These are phyloP conservation scores for Vitis cinerea DNA, from an alignment of 164 flowering plant species.

Conservation along the genomic window DNA sequence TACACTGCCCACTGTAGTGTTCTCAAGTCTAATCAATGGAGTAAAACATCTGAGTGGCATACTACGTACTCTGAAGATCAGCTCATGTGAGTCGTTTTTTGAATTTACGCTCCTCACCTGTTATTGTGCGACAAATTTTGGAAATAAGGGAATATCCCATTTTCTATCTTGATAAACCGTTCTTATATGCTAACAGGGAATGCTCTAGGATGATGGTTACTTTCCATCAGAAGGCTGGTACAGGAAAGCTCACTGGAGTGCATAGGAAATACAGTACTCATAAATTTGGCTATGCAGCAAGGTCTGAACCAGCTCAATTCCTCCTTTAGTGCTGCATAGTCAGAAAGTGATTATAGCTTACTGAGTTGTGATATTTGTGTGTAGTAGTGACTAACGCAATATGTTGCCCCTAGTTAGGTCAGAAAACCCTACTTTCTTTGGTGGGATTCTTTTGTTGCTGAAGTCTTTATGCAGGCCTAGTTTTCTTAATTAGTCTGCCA, in stretches of 20 bases:
- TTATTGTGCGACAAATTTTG: neutral
- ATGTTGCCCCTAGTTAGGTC: no score
- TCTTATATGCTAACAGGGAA: constrained; percentile 27
- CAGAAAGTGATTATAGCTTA: no score
- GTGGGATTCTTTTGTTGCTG: no score
- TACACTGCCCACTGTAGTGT: constrained; percentile 45
- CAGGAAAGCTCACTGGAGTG: constrained; percentile 46
- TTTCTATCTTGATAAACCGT: no score
- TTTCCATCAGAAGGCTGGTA: constrained; percentile 41
- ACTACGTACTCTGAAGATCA: constrained; percentile 35
- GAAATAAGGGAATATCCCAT: neutral
- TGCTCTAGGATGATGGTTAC: constrained; percentile 45
- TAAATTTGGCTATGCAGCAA: constrained; percentile 32
- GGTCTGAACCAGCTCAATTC: constrained; percentile 32
- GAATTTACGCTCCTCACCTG: neutral
- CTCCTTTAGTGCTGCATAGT: constrained; percentile 4
- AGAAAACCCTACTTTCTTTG: no score
- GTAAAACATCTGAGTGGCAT: constrained; percentile 37
- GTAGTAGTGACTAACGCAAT: no score
- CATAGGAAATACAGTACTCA: constrained; percentile 42
- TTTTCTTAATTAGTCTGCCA: no score
- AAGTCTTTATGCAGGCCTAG: no score
- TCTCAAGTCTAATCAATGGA: constrained; percentile 32
- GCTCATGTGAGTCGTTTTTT: constrained; percentile 31
- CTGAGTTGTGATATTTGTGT: no score